Percentiles rank a stretch among this genome's conserved stretches.
Conservation (phyloP, 495 filamentous ascomycete species). For the Hypoxylon perforatum region DNA sequence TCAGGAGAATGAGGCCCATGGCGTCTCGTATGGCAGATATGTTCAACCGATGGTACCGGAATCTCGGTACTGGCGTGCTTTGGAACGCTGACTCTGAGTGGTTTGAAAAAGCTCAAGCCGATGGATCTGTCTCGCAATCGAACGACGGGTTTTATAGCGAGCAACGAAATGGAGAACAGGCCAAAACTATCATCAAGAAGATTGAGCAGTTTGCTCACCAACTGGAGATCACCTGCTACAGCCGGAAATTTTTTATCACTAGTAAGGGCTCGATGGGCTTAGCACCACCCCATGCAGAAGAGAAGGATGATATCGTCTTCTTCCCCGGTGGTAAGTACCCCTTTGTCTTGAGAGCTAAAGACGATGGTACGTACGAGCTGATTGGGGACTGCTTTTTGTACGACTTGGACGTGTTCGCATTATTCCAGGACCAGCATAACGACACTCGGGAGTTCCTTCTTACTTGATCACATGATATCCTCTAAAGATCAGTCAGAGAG, state of each 20-base stretch:
- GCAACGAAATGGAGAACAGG: too few species aligned
- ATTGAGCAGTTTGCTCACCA: conserved; percentile 7
- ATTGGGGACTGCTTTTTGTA: conserved; percentile 32
- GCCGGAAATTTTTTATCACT: conserved; percentile 21
- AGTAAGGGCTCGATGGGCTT: conserved; percentile 27
- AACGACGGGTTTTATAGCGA: too few species aligned
- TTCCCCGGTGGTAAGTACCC: conserved; percentile 25
- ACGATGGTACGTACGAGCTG: conserved; percentile 18
- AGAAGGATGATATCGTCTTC: conserved; percentile 23
- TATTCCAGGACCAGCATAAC: conserved; percentile 1
- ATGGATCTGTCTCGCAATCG: not conserved
- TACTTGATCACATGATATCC: not conserved
- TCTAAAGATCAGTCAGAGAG: too few species aligned
- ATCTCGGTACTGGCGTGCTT: conserved; percentile 7
- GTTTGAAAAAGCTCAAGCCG: not conserved
- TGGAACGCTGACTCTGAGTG: not conserved
- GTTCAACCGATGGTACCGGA: conserved; percentile 18
- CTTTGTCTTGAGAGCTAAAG: conserved; percentile 19
- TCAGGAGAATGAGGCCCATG: not conserved
- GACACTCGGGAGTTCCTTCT: conserved; percentile 18
- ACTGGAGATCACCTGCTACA: conserved; percentile 20
- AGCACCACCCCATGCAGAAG: conserved; percentile 11
- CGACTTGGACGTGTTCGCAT: conserved; percentile 26
- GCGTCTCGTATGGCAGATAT: not conserved
- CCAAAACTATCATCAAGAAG: not conserved